Percentiles rank a stretch among this genome's conserved stretches.
Evolutionary conservation across 2,329 filamentous ascomycete genomes (phyloP).

Genomic region (Botrytis aclada): DNA sequence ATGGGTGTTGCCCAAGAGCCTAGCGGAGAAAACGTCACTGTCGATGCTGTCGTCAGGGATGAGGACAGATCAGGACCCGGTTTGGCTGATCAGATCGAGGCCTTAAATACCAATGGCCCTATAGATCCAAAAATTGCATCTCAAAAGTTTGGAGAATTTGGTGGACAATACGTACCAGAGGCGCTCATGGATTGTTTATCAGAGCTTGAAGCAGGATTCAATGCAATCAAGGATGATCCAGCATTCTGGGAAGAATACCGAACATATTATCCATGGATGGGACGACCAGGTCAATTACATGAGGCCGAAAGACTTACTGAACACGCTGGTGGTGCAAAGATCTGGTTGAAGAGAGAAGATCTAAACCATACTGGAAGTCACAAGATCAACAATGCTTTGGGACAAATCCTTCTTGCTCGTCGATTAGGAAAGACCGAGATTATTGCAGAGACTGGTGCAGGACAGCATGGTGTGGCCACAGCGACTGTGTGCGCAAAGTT

Average conservation of each 20-base stretch:
- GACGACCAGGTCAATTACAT: slow-evolving; percentile 87
- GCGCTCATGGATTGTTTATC: slow-evolving; percentile 95
- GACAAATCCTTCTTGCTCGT: slow-evolving; percentile 82
- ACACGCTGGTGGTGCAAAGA: slow-evolving; percentile 85
- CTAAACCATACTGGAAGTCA: slow-evolving; percentile 97
- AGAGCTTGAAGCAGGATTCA: slow-evolving; percentile 88
- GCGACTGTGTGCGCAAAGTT: slow-evolving; percentile 98
- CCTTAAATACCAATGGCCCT: slow-evolving; percentile 55
- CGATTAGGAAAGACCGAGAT: slow-evolving; percentile 93
- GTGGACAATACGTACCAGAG: slow-evolving; percentile 96
- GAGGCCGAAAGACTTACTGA: slow-evolving; percentile 84
- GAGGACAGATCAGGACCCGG: slow-evolving; percentile 37
- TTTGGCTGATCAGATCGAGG: slow-evolving; percentile 60
- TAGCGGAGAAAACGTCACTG: slow-evolving; percentile 58
- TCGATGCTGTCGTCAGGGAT: slow-evolving; percentile 59
- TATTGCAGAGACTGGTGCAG: slow-evolving; percentile 95
- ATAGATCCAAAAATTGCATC: slow-evolving; percentile 59
- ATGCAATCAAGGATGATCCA: slow-evolving; percentile 79
- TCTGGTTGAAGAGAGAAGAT: slow-evolving; percentile 97
- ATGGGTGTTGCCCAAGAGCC: slow-evolving; percentile 59
- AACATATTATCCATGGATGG: slow-evolving; percentile 97
- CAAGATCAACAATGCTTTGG: slow-evolving; percentile 99
- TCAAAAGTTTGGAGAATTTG: slow-evolving; percentile 89
- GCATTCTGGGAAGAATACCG: slow-evolving; percentile 96
- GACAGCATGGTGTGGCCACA: slow-evolving; percentile 96